These are phyloP conservation scores for Gossypium davidsonii DNA, from an alignment of 441 rosid species.

Conservation along the genomic window DNA sequence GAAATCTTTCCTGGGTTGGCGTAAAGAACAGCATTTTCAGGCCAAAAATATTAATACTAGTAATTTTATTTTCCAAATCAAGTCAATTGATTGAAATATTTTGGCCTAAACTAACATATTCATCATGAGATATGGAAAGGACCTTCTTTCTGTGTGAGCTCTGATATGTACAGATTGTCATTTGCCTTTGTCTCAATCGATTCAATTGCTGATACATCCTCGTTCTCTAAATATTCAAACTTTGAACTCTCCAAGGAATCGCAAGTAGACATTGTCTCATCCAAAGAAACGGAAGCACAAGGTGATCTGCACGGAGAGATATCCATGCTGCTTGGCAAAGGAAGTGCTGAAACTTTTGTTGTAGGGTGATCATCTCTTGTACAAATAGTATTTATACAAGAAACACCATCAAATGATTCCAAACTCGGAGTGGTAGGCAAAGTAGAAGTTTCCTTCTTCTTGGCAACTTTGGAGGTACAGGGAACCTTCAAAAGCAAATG, in stretches of 20 bases:
- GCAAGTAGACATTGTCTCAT: constrained; percentile 72
- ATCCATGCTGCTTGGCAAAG: constrained; percentile 17
- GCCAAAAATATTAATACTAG: background rate
- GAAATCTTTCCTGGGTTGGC: constrained; percentile 11
- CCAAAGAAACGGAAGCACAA: constrained; percentile 48
- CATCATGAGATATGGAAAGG: background rate
- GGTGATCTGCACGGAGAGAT: constrained; percentile 28
- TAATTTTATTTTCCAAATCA: background rate
- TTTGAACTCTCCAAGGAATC: constrained; percentile 78
- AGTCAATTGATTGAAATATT: background rate
- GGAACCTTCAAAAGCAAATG: constrained; percentile 22
- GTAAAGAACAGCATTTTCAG: background rate
- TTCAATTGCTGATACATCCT: constrained; percentile 36
- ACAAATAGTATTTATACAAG: background rate
- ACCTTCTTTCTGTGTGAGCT: constrained; percentile 23
- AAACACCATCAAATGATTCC: constrained; percentile 9
- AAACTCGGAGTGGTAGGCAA: constrained; percentile 9
- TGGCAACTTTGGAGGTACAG: constrained; percentile 22
- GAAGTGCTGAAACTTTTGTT: background rate
- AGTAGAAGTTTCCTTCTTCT: constrained; percentile 25
- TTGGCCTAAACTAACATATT: background rate
- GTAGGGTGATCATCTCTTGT: background rate
- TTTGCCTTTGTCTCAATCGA: constrained; percentile 61
- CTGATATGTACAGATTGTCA: constrained; percentile 34
- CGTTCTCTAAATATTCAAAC: constrained; percentile 61